Conservation (phyloP, 179 eudicot genomes). For the Vitellaria paradoxa region DNA sequence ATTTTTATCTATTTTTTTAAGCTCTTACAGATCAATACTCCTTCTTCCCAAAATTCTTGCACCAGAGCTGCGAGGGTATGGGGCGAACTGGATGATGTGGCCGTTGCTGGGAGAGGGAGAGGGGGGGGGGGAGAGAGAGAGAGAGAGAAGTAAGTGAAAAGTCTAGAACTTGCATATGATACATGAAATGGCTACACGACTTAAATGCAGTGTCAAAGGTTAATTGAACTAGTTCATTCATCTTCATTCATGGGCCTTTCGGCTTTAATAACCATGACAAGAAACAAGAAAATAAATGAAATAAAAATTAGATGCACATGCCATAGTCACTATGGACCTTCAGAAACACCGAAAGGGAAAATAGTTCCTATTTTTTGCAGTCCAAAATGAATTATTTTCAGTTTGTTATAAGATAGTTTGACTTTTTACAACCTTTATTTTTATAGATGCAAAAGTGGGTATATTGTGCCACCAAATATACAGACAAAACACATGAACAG, state of each 20-base stretch:
- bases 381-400: no score
- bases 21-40: conserved; percentile 38
- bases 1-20: not conserved
- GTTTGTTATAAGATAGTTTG: no score
- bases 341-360: no score
- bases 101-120: conserved; percentile 60
- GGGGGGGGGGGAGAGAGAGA: no score
- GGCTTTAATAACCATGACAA: not conserved
- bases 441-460: not conserved
- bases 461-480: not conserved
- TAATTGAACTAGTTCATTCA: no score
- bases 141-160: not conserved
- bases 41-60: conserved; percentile 89
- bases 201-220: not conserved
- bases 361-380: no score
- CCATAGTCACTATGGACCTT: not conserved
- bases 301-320: not conserved
- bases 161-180: not conserved
- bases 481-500: no score
- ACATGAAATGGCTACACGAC: not conserved
- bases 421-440: no score
- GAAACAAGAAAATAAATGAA: not conserved
- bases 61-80: conserved; percentile 90
- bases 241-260: not conserved
- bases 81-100: conserved; percentile 82